Conservation (phyloP, 139 green algal species). For the Haematococcus lacustris region DNA sequence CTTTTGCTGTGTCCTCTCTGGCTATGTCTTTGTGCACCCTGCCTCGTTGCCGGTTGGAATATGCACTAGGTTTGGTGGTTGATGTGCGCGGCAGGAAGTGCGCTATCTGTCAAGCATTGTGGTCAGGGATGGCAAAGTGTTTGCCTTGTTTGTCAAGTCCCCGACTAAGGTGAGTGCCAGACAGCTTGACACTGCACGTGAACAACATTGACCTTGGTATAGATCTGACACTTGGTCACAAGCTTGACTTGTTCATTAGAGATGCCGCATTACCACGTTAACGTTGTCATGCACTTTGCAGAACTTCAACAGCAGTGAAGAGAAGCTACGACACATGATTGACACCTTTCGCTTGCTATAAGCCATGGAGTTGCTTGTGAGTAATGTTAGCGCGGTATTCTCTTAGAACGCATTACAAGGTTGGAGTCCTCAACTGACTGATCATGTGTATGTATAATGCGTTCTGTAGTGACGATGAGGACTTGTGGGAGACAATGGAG, state of each 20-base stretch:
- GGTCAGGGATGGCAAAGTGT: slow-evolving; percentile 68
- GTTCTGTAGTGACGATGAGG: no score
- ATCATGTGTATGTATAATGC: no score
- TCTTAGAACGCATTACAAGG: no score
- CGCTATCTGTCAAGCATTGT: slow-evolving; percentile 66
- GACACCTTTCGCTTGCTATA: slow-evolving; percentile 54
- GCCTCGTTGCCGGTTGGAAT: no score
- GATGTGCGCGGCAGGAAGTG: slow-evolving; percentile 40
- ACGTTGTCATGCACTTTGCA: slow-evolving; percentile 17
- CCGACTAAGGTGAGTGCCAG: slow-evolving; percentile 23
- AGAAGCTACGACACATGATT: slow-evolving; percentile 48
- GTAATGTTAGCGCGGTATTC: no score
- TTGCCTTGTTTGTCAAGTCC: slow-evolving; percentile 44
- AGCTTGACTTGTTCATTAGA: not conserved
- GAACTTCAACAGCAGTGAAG: slow-evolving; percentile 37
- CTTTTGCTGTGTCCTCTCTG: no score
- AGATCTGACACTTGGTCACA: not conserved
- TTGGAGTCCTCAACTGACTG: no score
- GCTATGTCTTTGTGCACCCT: no score
- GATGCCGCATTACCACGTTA: no score
- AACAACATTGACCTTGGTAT: not conserved
- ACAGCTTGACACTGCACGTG: not conserved
- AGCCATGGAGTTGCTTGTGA: no score
- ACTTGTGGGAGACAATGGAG: no score
- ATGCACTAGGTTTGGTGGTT: no score